These are phyloP conservation scores for Papilionanthe hybrid DNA, from an alignment of 116 monocot genomes.

Conservation along the genomic window DNA sequence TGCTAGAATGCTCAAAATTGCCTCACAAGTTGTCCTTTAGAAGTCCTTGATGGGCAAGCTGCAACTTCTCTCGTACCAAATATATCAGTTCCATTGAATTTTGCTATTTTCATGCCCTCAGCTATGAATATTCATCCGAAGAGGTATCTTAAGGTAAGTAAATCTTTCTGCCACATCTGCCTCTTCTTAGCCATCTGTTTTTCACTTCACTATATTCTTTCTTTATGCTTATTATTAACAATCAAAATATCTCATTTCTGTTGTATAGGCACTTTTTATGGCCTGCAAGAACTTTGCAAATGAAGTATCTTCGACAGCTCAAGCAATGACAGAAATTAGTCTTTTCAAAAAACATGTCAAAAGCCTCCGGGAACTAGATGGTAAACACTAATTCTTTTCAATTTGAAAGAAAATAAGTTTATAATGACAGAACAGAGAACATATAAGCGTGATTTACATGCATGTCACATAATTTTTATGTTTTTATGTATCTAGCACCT, in stretches of 20 bases:
- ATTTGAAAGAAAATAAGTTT: not conserved
- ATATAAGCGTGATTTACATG: no score
- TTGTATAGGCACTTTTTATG: conserved; percentile 66
- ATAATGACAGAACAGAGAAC: not conserved
- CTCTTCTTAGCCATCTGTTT: not conserved
- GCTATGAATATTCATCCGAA: conserved; percentile 79
- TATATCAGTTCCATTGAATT: conserved; percentile 45
- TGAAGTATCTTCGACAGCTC: conserved; percentile 19
- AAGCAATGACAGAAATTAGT: conserved; percentile 37
- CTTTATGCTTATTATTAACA: not conserved
- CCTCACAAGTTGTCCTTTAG: conserved; percentile 46
- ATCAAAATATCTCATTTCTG: conserved; percentile 8
- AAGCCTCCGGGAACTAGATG: conserved; percentile 55
- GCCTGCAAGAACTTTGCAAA: conserved; percentile 64
- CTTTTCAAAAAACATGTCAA: conserved; percentile 39
- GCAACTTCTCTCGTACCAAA: conserved; percentile 62
- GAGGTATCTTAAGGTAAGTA: conserved; percentile 78
- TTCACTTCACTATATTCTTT: not conserved
- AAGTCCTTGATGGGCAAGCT: conserved; percentile 52
- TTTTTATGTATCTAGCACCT: no score
- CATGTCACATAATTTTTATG: no score
- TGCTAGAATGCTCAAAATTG: conserved; percentile 67
- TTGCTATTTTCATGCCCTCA: conserved; percentile 75
- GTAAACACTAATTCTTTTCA: conserved; percentile 23
- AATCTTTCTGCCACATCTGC: not conserved